These are phyloP conservation scores for Hericium coralloides DNA, from an alignment of 768 basidiomycete genomes.

Conservation along the genomic window DNA sequence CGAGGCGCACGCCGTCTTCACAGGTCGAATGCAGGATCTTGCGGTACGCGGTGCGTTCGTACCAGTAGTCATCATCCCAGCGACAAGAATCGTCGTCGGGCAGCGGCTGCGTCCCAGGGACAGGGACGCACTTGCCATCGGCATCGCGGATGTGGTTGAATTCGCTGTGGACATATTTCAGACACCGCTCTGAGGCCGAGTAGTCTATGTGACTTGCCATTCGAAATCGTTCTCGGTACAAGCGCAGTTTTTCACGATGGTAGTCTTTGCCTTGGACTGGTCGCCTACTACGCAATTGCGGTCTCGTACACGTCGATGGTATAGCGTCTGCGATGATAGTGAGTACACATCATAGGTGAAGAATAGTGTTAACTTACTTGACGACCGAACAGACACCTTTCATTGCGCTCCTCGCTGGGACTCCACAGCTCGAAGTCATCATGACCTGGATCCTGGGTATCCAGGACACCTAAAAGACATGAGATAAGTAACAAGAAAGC, in stretches of 20 bases:
- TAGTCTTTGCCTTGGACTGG: constrained; percentile 41
- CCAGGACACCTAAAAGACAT: constrained; percentile 49
- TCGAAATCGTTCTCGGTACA: constrained; percentile 82
- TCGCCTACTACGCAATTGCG: constrained; percentile 80
- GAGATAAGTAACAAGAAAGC: constrained; percentile 1
- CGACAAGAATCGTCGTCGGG: constrained; percentile 54
- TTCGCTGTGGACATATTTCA: constrained; percentile 49
- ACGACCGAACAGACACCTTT: constrained; percentile 86
- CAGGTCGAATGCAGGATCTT: constrained; percentile 87
- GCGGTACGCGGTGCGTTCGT: constrained; percentile 86
- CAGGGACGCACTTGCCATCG: constrained; percentile 68
- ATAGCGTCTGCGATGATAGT: constrained; percentile 56
- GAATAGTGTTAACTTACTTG: constrained; percentile 40
- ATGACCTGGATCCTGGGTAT: constrained; percentile 57
- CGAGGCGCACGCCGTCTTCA: constrained; percentile 68
- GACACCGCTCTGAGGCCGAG: too few species aligned
- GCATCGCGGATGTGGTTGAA: constrained; percentile 78
- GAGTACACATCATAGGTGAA: neutral
- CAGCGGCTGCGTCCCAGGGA: constrained; percentile 57
- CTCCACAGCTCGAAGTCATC: constrained; percentile 99
- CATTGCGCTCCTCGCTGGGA: constrained; percentile 81
- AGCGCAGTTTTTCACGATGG: constrained; percentile 58
- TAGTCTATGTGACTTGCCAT: constrained; percentile 48
- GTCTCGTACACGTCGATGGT: constrained; percentile 78
- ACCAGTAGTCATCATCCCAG: constrained; percentile 73